Conservation (phyloP, 1,284 basidiomycete genomes). For the Tylopilus orsonianus region DNA sequence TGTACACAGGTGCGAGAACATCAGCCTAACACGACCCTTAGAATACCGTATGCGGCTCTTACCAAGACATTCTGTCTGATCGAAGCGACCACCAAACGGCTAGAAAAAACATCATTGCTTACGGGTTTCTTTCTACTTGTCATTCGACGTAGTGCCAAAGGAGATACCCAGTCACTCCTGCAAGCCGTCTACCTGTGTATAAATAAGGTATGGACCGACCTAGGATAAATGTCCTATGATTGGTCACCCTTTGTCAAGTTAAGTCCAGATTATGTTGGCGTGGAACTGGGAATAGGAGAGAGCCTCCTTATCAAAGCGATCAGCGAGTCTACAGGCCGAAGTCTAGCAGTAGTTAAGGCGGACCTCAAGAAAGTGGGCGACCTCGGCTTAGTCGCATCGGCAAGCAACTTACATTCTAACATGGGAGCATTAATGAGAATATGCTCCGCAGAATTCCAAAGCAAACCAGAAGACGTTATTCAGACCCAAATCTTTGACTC, state of each 20-base stretch:
- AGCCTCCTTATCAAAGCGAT: constrained; percentile 95
- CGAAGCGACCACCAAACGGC: constrained; percentile 92
- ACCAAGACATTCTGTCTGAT: constrained; percentile 89
- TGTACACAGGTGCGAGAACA: background rate
- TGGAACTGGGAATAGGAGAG: constrained; percentile 97
- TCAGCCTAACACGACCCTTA: constrained; percentile 33
- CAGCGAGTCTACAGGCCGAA: constrained; percentile 90
- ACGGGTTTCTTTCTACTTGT: constrained; percentile 90
- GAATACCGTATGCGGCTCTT: constrained; percentile 92
- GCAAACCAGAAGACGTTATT: constrained; percentile 94
- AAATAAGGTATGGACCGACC: constrained; percentile 69
- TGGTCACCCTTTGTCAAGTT: constrained; percentile 48
- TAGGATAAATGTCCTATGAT: background rate
- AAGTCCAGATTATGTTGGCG: constrained; percentile 93
- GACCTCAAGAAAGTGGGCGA: constrained; percentile 96
- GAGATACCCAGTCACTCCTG: constrained; percentile 71
- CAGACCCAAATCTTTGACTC: constrained; percentile 88
- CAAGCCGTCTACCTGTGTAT: constrained; percentile 96
- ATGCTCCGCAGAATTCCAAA: constrained; percentile 72
- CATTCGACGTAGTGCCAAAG: constrained; percentile 77
- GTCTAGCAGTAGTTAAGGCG: constrained; percentile 79
- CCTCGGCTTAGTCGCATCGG: constrained; percentile 93
- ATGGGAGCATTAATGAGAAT: background rate
- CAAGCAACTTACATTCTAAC: constrained; percentile 27
- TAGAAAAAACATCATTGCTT: constrained; percentile 89